These are phyloP conservation scores for Homolaphlyctis polyrhiza DNA, from an alignment of 371 early-diverging fungal genomes.

Conservation along the genomic window DNA sequence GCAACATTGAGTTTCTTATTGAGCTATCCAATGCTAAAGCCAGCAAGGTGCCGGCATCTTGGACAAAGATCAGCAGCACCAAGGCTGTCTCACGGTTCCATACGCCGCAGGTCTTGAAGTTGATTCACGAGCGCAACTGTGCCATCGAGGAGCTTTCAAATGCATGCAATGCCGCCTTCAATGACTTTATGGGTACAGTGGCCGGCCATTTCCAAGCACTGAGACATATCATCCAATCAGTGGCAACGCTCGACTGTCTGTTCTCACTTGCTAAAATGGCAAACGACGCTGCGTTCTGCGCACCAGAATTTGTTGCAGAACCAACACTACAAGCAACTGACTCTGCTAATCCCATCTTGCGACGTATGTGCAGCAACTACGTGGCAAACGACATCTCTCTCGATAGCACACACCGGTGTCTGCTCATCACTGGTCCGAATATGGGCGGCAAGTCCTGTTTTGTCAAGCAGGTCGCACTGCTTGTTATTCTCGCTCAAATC, in stretches of 20 bases:
- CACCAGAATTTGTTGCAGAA: conserved; percentile 53
- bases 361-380: conserved; percentile 36
- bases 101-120: conserved; percentile 58
- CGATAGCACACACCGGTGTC: conserved; percentile 17
- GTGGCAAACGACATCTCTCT: conserved; percentile 68
- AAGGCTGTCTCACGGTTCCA: conserved; percentile 81
- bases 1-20: conserved; percentile 63
- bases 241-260: conserved; percentile 74
- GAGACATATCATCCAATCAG: conserved; percentile 51
- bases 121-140: conserved; percentile 66
- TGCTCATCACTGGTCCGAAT: conserved; percentile 58
- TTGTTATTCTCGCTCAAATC: conserved; percentile 78
- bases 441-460: conserved; percentile 89
- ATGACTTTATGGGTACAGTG: conserved; percentile 32
- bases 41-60: conserved; percentile 58
- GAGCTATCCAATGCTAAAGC: conserved; percentile 55
- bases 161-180: conserved; percentile 57
- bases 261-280: conserved; percentile 64
- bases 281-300: conserved; percentile 60
- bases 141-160: conserved; percentile 59
- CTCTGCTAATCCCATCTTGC: conserved; percentile 64
- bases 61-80: conserved; percentile 76
- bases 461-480: conserved; percentile 69
- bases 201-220: conserved; percentile 29
- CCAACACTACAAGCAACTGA: conserved; percentile 39